Conservation (phyloP, 1,284 basidiomycete genomes). For the Tilletiopsis washingtonensis region DNA sequence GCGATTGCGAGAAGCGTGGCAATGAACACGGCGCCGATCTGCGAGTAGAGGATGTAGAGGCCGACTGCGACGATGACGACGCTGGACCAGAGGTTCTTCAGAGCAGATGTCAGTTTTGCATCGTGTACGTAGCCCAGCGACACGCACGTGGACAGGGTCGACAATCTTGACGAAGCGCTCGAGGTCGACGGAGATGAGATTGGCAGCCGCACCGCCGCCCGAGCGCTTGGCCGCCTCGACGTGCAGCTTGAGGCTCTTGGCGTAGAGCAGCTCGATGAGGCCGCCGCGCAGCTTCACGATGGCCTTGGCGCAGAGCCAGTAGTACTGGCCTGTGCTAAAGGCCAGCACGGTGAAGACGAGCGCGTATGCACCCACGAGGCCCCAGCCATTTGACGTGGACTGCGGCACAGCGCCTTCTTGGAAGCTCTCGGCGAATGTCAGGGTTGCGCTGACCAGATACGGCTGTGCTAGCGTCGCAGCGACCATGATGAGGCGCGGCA, state of each 20-base stretch:
- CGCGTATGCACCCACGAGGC: slow-evolving; percentile 35
- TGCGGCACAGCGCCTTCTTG: slow-evolving; percentile 10
- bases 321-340: slow-evolving; percentile 24
- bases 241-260: slow-evolving; percentile 34
- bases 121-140: too few species aligned
- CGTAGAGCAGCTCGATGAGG: slow-evolving; percentile 32
- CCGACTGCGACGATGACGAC: slow-evolving; percentile 26
- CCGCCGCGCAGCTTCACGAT: slow-evolving; percentile 29
- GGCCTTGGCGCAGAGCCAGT: slow-evolving; percentile 19
- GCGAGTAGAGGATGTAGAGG: slow-evolving; percentile 26
- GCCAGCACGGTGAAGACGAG: slow-evolving; percentile 30
- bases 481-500: slow-evolving; percentile 23
- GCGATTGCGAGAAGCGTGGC: slow-evolving; percentile 23
- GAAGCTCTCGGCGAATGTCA: slow-evolving; percentile 30
- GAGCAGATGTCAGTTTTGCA: too few species aligned
- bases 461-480: slow-evolving; percentile 27
- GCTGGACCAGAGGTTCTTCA: slow-evolving; percentile 30
- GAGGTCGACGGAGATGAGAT: slow-evolving; percentile 40
- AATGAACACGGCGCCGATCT: slow-evolving; percentile 28
- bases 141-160: slow-evolving; percentile 19
- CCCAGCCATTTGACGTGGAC: slow-evolving; percentile 34
- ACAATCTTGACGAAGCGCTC: slow-evolving; percentile 30
- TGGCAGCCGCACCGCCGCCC: slow-evolving; percentile 31
- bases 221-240: slow-evolving; percentile 21
- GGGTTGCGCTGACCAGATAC: slow-evolving; percentile 26